Base-by-base conservation (phyloP, 176 grass and related monocot species). In the Carex pumila region DNA sequence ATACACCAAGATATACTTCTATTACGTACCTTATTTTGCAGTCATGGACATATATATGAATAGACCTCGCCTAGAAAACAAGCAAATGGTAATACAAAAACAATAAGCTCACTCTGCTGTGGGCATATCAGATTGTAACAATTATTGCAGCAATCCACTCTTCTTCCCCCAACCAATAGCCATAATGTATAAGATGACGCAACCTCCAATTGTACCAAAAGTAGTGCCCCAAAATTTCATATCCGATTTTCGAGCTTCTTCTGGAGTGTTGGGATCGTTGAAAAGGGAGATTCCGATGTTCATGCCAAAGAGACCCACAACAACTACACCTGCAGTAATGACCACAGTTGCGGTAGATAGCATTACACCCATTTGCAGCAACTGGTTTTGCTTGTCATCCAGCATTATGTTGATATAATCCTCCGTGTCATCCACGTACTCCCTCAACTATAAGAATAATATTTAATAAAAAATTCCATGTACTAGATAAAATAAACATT, bases 391-490 rank as follows among this genome's bases (percentile, higher is more conserved):
- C 75, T 97, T 94, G 71, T 94, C 87, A 58, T 97, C 90, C 63
- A 97, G 70, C 94, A 97, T 97, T 58, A 97, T 86, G 83, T 97
- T 86, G 75, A 97, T 92, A 58, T 97, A 97, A 61, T 92, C 90
- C 31, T 97, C 92, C 0, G 94, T 97, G 58, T 91, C 86, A 43
- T 94, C 92, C 65, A 94, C 92, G 15, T 97, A 94, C 65, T 97
- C 94, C 2, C 89, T 89, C 61, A 97, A 81, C 94, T 94, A 86
- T 65, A 18, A 41, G 84, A 80, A 15, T 39, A 63, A 32, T 17
- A 43, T 90, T 22, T 55, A 12, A 8, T 77, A 56, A 3, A 39
- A 15, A 17, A 77, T 55, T 56, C 12, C 12, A 78, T 57, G 14
- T 75, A 75, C 21, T 75, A 12, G 8, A 68, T 45, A 80, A 71